Conservation (phyloP, 176 grass and related monocot genomes). For the Lolium rigidum region DNA sequence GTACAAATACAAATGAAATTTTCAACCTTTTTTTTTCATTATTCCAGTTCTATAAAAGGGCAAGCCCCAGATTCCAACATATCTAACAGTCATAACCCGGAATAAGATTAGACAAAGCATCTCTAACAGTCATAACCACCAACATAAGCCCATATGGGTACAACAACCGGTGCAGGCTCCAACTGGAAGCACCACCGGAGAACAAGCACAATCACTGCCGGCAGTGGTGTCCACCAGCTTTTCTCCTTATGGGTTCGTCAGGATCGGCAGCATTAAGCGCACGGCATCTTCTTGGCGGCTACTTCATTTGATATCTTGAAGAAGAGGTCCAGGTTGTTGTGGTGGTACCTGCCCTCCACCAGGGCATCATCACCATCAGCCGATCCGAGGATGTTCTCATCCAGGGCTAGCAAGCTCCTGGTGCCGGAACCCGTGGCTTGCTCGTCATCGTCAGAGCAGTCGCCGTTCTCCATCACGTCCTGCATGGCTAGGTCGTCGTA, state of each 20-base stretch:
- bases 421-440: not conserved
- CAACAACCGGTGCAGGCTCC: constrained; percentile 16
- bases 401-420: not conserved
- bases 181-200: not conserved
- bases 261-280: not conserved
- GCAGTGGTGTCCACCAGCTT: not conserved
- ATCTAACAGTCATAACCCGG: not conserved
- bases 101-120: constrained; percentile 1
- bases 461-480: constrained; percentile 57
- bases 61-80: not conserved
- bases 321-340: constrained; percentile 60
- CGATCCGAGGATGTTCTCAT: constrained; percentile 13
- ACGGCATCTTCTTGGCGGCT: constrained; percentile 26
- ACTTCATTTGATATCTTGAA: constrained; percentile 53
- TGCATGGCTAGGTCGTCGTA: constrained; percentile 85
- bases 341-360: constrained; percentile 32
- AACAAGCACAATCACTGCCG: not conserved
- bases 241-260: not conserved
- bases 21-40: not conserved
- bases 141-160: not conserved
- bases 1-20: not conserved
- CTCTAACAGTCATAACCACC: not conserved
- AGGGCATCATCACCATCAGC: not conserved
- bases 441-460: constrained; percentile 58
- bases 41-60: constrained; percentile 14